Evolutionary conservation across 1,284 basidiomycete genomes (phyloP).

Genomic region (Boletus sp.): DNA sequence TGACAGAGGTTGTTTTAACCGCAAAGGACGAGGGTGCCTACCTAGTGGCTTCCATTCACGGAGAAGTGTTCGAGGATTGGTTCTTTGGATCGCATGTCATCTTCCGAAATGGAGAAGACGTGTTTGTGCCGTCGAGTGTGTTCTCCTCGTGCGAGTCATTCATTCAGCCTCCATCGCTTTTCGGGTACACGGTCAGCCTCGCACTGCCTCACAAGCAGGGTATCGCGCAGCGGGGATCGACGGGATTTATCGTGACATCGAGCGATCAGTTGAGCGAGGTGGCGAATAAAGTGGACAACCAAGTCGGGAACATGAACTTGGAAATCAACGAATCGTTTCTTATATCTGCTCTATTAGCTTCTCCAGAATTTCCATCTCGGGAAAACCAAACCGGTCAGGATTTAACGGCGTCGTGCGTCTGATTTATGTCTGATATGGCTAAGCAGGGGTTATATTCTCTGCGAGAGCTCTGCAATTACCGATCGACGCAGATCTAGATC

Average conservation of each 20-base stretch:
- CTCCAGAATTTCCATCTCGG: slow-evolving; percentile 23
- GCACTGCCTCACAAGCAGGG: slow-evolving; percentile 79
- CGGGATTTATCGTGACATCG: slow-evolving; percentile 61
- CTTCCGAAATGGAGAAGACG: slow-evolving; percentile 53
- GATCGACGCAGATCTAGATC: slow-evolving; percentile 44
- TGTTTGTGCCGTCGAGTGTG: slow-evolving; percentile 35
- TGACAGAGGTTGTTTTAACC: slow-evolving; percentile 51
- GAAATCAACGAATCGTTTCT: slow-evolving; percentile 79
- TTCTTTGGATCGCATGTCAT: slow-evolving; percentile 43
- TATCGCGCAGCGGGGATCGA: slow-evolving; percentile 50
- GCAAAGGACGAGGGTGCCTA: slow-evolving; percentile 53
- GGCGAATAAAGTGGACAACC: slow-evolving; percentile 13
- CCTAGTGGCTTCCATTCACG: slow-evolving; percentile 27
- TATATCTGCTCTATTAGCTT: slow-evolving; percentile 37
- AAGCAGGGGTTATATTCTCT: slow-evolving; percentile 27
- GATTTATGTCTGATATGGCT: slow-evolving; percentile 12
- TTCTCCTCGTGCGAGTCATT: slow-evolving; percentile 26
- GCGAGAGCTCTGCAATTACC: slow-evolving; percentile 40
- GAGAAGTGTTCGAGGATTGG: slow-evolving; percentile 29
- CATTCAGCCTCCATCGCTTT: slow-evolving; percentile 25
- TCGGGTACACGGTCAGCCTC: slow-evolving; percentile 51
- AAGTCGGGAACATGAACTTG: slow-evolving; percentile 45
- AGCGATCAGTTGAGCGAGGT: slow-evolving; percentile 25
- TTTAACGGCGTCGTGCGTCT: background rate
- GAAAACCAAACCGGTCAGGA: slow-evolving; percentile 21